These are phyloP conservation scores for Lactarius indigo DNA, from an alignment of 768 basidiomycete genomes.

Conservation along the genomic window DNA sequence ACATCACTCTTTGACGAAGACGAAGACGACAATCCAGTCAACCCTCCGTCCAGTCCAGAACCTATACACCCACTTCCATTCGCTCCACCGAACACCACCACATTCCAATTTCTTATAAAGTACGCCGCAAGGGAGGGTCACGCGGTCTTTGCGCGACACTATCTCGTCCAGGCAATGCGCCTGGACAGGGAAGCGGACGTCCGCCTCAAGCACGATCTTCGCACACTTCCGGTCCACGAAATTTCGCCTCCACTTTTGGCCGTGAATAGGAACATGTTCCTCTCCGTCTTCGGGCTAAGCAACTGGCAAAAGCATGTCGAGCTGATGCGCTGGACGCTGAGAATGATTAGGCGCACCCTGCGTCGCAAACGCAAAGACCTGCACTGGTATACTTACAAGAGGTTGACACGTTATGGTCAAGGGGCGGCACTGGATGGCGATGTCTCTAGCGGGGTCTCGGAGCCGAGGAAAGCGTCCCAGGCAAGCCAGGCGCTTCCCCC, in stretches of 20 bases:
- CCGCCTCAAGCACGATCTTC: slow-evolving; percentile 36
- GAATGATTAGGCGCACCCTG: slow-evolving; percentile 45
- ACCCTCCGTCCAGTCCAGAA: slow-evolving; percentile 37
- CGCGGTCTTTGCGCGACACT: slow-evolving; percentile 59
- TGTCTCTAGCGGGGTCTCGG: neutral
- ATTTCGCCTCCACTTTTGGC: slow-evolving; percentile 50
- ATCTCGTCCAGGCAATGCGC: slow-evolving; percentile 50
- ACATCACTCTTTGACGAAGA: slow-evolving; percentile 60
- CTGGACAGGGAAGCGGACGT: slow-evolving; percentile 39
- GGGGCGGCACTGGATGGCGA: neutral
- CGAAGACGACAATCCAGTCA: slow-evolving; percentile 55
- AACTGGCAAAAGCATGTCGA: slow-evolving; percentile 57
- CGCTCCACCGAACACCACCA: slow-evolving; percentile 62
- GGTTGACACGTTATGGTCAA: slow-evolving; percentile 8
- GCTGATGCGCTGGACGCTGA: slow-evolving; percentile 57
- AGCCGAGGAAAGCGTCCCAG: neutral
- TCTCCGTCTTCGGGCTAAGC: slow-evolving; percentile 54
- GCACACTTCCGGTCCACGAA: slow-evolving; percentile 31
- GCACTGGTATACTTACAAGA: slow-evolving; percentile 38
- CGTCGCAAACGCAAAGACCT: slow-evolving; percentile 49
- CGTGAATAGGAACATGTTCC: slow-evolving; percentile 52
- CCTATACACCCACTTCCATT: slow-evolving; percentile 37
- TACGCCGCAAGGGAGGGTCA: slow-evolving; percentile 49
- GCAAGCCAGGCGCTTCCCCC: neutral
- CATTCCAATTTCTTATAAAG: slow-evolving; percentile 59